Percentiles rank a stretch among this genome's conserved stretches.
Conservation (phyloP, 2,329 filamentous ascomycete genomes). For the Xylariaceae sp. region DNA sequence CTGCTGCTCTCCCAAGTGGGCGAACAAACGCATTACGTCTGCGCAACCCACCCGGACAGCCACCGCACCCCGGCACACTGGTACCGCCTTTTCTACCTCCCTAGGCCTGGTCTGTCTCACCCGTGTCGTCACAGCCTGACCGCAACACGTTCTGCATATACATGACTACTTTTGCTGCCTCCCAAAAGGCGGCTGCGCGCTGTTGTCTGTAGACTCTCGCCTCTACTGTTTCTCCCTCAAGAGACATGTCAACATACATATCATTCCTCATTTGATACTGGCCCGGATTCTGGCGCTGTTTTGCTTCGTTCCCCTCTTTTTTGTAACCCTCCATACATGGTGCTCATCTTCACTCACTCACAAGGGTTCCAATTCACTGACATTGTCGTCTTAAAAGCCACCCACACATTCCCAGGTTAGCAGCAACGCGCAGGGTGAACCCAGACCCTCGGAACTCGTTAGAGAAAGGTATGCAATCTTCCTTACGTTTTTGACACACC, state of each 20-base stretch:
- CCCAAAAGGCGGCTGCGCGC: too few species aligned
- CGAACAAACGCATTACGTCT: conserved; percentile 18
- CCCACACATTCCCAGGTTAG: conserved; percentile 26
- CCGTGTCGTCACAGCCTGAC: conserved; percentile 12
- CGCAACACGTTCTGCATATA: conserved; percentile 10
- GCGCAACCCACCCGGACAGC: conserved; percentile 14
- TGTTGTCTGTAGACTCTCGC: too few species aligned
- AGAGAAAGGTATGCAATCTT: conserved; percentile 29
- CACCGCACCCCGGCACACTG: conserved; percentile 25
- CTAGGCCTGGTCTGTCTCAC: conserved; percentile 20
- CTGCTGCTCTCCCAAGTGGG: conserved; percentile 22
- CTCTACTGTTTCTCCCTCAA: too few species aligned
- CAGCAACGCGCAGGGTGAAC: conserved; percentile 28
- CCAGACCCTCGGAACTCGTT: conserved; percentile 30
- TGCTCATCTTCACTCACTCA: conserved; percentile 1
- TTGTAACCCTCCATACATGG: conserved; percentile 2
- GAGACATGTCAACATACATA: too few species aligned
- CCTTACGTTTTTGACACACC: conserved; percentile 18
- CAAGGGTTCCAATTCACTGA: conserved; percentile 13
- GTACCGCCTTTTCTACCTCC: conserved; percentile 20
- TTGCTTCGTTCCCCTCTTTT: too few species aligned
- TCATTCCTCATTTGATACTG: too few species aligned
- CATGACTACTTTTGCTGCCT: neutral
- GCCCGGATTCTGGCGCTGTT: too few species aligned
- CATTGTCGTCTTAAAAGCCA: conserved; percentile 16